phyloP scores from a whole-genome alignment of 805 yeast genomes.

The Limtongia smithiae region DNA sequence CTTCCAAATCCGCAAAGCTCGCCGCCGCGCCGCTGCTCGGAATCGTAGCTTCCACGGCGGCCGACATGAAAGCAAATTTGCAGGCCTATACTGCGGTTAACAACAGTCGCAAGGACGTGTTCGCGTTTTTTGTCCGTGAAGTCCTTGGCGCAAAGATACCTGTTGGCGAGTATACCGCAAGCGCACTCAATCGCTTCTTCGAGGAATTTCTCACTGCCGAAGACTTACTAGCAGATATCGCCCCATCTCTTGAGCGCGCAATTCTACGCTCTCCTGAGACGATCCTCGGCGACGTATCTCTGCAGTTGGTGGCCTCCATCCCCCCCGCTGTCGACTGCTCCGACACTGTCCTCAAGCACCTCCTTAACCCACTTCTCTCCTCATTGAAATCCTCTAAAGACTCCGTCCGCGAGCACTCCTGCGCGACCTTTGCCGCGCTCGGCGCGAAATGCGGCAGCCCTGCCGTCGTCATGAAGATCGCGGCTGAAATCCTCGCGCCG shows the following conservation, averaged over 20 bases:
- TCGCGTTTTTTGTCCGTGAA: slow-evolving; percentile 31
- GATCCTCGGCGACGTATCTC: slow-evolving; percentile 54
- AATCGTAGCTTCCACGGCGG: slow-evolving; percentile 12
- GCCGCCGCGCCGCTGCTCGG: slow-evolving; percentile 18
- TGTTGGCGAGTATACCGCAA: slow-evolving; percentile 8
- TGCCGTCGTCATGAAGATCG: slow-evolving; percentile 38
- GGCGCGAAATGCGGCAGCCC: slow-evolving; percentile 34
- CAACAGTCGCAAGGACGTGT: slow-evolving; percentile 23
- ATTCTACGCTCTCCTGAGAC: slow-evolving; percentile 74
- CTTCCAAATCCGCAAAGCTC: slow-evolving; percentile 9
- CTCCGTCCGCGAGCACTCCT: slow-evolving; percentile 51
- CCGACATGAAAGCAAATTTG: slow-evolving; percentile 27
- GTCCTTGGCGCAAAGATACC: slow-evolving; percentile 33
- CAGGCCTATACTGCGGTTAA: slow-evolving; percentile 21
- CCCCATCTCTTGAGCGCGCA: slow-evolving; percentile 69
- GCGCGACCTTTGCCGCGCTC: slow-evolving; percentile 37
- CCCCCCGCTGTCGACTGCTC: slow-evolving; percentile 44
- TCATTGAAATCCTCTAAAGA: slow-evolving; percentile 70
- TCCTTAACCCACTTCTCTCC: slow-evolving; percentile 50
- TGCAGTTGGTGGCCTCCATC: slow-evolving; percentile 45
- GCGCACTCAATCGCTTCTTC: slow-evolving; percentile 45
- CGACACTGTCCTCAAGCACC: slow-evolving; percentile 43
- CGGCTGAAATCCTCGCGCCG: slow-evolving; percentile 54
- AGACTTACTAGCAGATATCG: slow-evolving; percentile 41
- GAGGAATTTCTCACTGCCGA: slow-evolving; percentile 43